Percentiles rank a stretch among this genome's conserved stretches.
These are phyloP conservation scores for Senecio squalidus DNA, from an alignment of 140 eudicot species.

Conservation along the genomic window DNA sequence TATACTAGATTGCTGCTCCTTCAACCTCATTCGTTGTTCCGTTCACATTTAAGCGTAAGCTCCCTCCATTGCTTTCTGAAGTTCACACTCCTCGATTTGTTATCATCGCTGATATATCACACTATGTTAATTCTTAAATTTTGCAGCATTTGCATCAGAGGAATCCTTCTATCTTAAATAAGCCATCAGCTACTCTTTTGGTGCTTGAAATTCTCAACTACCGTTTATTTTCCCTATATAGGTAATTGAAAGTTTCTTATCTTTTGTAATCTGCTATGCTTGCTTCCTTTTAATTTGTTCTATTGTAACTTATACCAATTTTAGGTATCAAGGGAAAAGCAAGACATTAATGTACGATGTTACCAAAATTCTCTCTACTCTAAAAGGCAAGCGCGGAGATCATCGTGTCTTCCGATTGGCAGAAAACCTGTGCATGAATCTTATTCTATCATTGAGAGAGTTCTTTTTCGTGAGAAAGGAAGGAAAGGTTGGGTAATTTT, in stretches of 20 bases:
- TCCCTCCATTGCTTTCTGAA: constrained; percentile 2
- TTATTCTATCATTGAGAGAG: constrained; percentile 68
- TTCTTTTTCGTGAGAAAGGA: constrained; percentile 83
- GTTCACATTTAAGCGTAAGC: constrained; percentile 75
- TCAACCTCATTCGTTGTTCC: constrained; percentile 84
- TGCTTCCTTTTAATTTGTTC: background rate
- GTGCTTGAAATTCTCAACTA: constrained; percentile 89
- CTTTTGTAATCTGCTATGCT: background rate
- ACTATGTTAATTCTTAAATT: background rate
- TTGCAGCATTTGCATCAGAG: constrained; percentile 76
- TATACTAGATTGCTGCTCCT: constrained; percentile 74
- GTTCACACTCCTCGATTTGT: background rate
- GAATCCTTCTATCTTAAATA: constrained; percentile 63
- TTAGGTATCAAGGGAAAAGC: constrained; percentile 91
- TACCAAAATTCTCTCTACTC: constrained; percentile 70
- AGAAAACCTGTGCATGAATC: constrained; percentile 92
- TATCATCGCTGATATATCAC: too few relatives aligned
- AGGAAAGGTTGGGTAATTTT: constrained; percentile 55
- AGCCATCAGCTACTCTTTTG: constrained; percentile 74
- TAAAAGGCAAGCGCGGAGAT: constrained; percentile 93
- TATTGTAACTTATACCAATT: constrained; percentile 7
- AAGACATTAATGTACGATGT: constrained; percentile 79
- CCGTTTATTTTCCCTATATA: constrained; percentile 86
- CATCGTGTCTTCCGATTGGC: constrained; percentile 87
- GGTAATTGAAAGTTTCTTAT: constrained; percentile 35